Evolutionary conservation across 116 monocot species (phyloP).

Genomic region (Posidonia oceanica): DNA sequence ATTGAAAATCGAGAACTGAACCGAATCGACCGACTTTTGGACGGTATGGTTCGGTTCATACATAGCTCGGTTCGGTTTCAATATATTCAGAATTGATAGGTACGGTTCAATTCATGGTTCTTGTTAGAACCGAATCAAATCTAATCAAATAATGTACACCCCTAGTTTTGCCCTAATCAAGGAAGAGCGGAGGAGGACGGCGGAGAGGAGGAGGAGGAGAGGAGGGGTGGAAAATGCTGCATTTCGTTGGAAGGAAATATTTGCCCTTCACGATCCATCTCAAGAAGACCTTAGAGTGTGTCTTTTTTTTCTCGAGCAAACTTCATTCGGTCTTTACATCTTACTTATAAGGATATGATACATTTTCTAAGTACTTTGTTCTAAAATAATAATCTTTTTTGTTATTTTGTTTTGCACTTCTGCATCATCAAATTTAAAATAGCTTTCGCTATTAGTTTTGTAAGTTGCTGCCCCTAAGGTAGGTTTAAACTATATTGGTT

Average conservation of each 20-base stretch:
- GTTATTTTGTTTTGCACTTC: neutral
- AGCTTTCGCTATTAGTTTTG: neutral
- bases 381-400: neutral
- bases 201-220: too few relatives aligned
- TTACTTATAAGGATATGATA: neutral
- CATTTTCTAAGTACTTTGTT: too few relatives aligned
- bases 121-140: too few relatives aligned
- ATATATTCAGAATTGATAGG: too few relatives aligned
- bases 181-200: too few relatives aligned
- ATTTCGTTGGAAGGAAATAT: slow-evolving; percentile 79
- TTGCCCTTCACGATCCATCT: slow-evolving; percentile 70
- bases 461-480: slow-evolving; percentile 93
- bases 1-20: too few relatives aligned
- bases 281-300: slow-evolving; percentile 98
- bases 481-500: slow-evolving; percentile 90
- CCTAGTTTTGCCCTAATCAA: too few relatives aligned
- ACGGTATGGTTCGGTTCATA: too few relatives aligned
- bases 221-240: slow-evolving; percentile 36
- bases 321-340: neutral
- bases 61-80: too few relatives aligned
- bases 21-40: too few relatives aligned
- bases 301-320: slow-evolving; percentile 5
- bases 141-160: too few relatives aligned
- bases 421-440: neutral
- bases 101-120: too few relatives aligned